Percentiles rank a stretch among this genome's conserved stretches.
These are phyloP conservation scores for Pisolithus orientalis DNA, from an alignment of 768 basidiomycete species.

Conservation along the genomic window DNA sequence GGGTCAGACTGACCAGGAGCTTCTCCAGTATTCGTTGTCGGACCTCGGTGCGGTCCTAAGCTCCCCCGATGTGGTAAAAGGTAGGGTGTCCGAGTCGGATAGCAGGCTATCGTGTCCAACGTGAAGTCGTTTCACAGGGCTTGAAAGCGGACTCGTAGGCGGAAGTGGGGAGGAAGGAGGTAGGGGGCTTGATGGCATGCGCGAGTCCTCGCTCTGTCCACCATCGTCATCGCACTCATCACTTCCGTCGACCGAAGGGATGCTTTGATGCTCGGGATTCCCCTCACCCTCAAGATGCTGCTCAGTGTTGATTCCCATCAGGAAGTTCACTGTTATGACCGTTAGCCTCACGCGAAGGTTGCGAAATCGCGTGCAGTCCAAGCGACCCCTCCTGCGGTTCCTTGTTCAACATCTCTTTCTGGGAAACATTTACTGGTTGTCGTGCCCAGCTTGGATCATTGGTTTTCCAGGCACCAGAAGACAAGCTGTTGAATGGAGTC, in stretches of 20 bases:
- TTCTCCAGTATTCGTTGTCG: conserved; percentile 12
- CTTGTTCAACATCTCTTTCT: conserved; percentile 21
- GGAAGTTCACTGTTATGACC: not conserved
- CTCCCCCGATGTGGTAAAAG: conserved; percentile 1
- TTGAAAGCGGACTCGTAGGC: conserved; percentile 44
- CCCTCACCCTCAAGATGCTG: not conserved
- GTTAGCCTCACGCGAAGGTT: conserved; percentile 37
- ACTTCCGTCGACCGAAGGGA: not conserved
- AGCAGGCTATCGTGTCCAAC: conserved; percentile 11
- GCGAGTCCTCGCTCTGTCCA: conserved; percentile 16
- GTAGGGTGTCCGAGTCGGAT: conserved; percentile 11
- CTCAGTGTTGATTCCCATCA: conserved; percentile 5
- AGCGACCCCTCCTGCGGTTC: conserved; percentile 36
- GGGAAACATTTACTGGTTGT: conserved; percentile 19
- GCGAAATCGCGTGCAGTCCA: conserved; percentile 38
- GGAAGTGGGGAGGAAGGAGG: conserved; percentile 60
- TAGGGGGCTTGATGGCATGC: conserved; percentile 42
- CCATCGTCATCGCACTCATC: conserved; percentile 16
- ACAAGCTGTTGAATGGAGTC: not conserved
- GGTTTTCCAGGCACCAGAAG: not conserved
- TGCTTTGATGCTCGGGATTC: not conserved
- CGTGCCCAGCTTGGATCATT: conserved; percentile 1
- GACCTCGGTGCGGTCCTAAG: conserved; percentile 1
- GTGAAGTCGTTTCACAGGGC: conserved; percentile 9
- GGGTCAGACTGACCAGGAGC: conserved; percentile 11